Percentiles rank a stretch among this genome's conserved stretches.
phyloP scores from a whole-genome alignment of 768 basidiomycete species.

The Phaffia australis region DNA sequence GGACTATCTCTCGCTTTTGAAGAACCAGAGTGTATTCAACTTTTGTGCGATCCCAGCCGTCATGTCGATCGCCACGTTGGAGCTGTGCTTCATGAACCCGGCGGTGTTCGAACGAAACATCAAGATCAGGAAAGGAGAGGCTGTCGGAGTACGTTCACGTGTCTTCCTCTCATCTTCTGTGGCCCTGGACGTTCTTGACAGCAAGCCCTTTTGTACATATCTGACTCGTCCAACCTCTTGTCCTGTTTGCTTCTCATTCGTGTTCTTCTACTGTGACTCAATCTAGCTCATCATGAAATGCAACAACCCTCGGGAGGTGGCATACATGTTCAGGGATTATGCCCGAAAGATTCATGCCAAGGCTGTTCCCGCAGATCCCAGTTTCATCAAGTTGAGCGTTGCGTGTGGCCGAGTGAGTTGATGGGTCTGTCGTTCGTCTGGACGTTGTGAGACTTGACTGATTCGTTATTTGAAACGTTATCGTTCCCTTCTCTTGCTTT shows the following conservation, averaged over 20 bases:
- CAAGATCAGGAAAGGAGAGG: conserved; percentile 88
- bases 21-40: conserved; percentile 86
- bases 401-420: conserved; percentile 49
- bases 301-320: conserved; percentile 83
- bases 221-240: neutral
- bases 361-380: conserved; percentile 69
- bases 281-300: conserved; percentile 77
- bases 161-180: neutral
- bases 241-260: neutral
- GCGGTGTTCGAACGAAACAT: conserved; percentile 74
- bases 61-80: conserved; percentile 92
- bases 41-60: conserved; percentile 89
- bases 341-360: conserved; percentile 72
- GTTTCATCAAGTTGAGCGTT: conserved; percentile 68
- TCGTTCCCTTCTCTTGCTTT: neutral
- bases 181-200: neutral
- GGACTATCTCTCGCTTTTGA: conserved; percentile 77
- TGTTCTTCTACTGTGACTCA: neutral
- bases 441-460: neutral
- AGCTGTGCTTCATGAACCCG: conserved; percentile 86
- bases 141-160: conserved; percentile 54
- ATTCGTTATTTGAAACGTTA: conserved; percentile 2
- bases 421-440: conserved; percentile 18
- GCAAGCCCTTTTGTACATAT: neutral
- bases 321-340: conserved; percentile 73